Evolutionary conservation across 345 rosid genomes (phyloP), one percentile per base, ranked within the genome.

Genomic region (Adansonia digitata): DNA sequence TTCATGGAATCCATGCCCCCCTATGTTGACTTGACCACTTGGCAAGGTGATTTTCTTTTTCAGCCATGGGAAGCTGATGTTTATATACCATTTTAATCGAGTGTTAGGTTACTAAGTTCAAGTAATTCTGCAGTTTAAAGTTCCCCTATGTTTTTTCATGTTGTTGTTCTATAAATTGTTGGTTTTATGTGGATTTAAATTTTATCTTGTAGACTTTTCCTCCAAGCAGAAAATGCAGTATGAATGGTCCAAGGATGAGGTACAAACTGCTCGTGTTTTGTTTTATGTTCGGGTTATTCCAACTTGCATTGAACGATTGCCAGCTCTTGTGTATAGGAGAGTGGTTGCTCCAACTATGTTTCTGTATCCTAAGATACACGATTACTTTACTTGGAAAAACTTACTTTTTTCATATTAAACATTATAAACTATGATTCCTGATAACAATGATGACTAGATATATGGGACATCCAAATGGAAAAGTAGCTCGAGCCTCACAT

Each of bases 261-360:
- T 95, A 65, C 99, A 95, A 79, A 90, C 99, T 77, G 88, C 98
- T 76, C 92, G 97, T 29, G 77, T 93, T 69, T 85, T 93, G 82
- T 95, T 95, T 86, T 95, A 86, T 79, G 76, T 93, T 82, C 90
- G 97, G 24, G 90, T 95, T 70, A 87, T 93, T 75, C 98, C 98
- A 65, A 93, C 97, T 71, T 93, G 89, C 83, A 81, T 93, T 29
- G 98, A 86, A 66, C 83, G 74, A 68, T 74, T 95, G 77, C 85
- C 92, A n/a, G 84, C 89, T 70, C 60, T 73, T 51, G 84, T 86
- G 51, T 91, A 88, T 69, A 83, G 96, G 71, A 85, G 86, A 60
- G 89, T 84, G 48, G 82, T 95, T 75, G 92, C 92, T 80, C 92
- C 97, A 71, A 83, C 90, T 45, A 88, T 93, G 94, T 95, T 91